phyloP scores from a whole-genome alignment of 2,329 filamentous ascomycete species.

The Cladophialophora carrionii region DNA sequence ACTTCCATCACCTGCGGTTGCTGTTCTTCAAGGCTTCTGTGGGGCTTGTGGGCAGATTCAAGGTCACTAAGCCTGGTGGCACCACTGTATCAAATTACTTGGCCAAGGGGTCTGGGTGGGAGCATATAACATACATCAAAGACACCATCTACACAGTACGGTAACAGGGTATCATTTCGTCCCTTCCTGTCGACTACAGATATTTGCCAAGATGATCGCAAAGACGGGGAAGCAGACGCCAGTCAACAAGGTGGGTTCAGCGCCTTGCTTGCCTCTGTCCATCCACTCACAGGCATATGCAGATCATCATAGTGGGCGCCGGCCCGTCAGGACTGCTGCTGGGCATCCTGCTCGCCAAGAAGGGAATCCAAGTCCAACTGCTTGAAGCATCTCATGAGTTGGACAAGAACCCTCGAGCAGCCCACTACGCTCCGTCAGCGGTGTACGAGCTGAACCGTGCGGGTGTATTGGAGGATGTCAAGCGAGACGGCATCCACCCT shows the following conservation, averaged over 20 bases:
- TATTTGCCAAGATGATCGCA: constrained; percentile 4
- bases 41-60: background rate
- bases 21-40: background rate
- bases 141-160: background rate
- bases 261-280: background rate
- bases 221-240: constrained; percentile 23
- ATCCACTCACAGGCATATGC: background rate
- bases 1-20: background rate
- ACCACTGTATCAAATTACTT: background rate
- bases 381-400: constrained; percentile 60
- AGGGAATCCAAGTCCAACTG: constrained; percentile 42
- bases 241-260: constrained; percentile 23
- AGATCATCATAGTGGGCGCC: constrained; percentile 42
- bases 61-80: background rate
- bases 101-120: background rate
- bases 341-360: constrained; percentile 42
- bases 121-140: background rate
- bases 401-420: constrained; percentile 64
- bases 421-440: constrained; percentile 64
- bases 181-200: background rate
- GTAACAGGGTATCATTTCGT: background rate
- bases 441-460: constrained; percentile 63
- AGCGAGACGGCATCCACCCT: constrained; percentile 49
- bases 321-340: constrained; percentile 44
- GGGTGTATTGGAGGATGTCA: constrained; percentile 60